A percentile compares a stretch with the other conserved stretches of the same genome.
Conservation (phyloP, 108 stramenopile species). For the Schizochytrium sp. region DNA sequence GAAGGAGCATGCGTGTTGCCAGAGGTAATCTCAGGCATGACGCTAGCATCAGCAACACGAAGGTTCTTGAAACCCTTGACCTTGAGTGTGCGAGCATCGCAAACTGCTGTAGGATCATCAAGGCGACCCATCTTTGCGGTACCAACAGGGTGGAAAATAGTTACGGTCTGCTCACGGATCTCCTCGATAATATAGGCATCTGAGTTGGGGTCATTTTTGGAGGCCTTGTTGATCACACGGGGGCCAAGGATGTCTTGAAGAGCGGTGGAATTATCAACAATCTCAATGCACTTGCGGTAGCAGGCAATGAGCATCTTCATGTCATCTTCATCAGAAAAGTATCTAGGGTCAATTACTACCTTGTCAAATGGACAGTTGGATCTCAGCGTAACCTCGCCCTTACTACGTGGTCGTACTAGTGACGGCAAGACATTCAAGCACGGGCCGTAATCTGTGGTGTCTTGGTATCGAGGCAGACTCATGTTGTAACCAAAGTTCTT, state of each 20-base stretch:
- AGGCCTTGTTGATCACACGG: not conserved
- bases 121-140: constrained; percentile 39
- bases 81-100: constrained; percentile 45
- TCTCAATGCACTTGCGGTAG: constrained; percentile 36
- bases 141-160: constrained; percentile 31
- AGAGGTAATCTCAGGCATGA: not conserved
- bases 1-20: constrained; percentile 45
- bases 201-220: constrained; percentile 31
- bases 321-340: constrained; percentile 19
- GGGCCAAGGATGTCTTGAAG: not conserved
- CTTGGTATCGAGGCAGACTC: not conserved
- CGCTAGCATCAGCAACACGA: constrained; percentile 3
- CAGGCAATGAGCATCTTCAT: constrained; percentile 17
- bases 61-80: constrained; percentile 45
- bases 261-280: constrained; percentile 9
- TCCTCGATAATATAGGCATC: constrained; percentile 20
- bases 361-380: constrained; percentile 16
- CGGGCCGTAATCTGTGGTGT: not conserved
- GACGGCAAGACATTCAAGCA: constrained; percentile 4
- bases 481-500: constrained; percentile 20
- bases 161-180: not conserved
- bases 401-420: not conserved
- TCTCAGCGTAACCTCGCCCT: not conserved
- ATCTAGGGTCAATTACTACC: not conserved
- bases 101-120: constrained; percentile 20